Base-by-base conservation (phyloP, 208 protist species). In the Angomonas ambiguus region DNA sequence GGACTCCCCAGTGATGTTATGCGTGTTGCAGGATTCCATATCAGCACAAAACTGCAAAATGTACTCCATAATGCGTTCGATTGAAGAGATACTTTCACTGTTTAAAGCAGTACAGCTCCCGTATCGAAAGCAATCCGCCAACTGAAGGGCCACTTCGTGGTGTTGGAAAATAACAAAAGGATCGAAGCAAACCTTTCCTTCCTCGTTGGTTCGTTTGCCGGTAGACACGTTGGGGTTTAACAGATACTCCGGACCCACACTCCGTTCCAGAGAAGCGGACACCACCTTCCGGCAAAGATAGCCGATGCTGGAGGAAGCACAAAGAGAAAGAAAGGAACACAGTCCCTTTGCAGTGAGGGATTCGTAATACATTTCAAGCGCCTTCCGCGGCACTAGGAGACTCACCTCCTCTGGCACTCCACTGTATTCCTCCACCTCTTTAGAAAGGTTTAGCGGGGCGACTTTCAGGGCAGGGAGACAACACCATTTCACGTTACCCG, bases 121-220 rank as follows among this genome's bases (percentile, higher is more conserved):
- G 62, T 78, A 88, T 1, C 79, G 79, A n/a, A 88, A 68, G 24
- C 81, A 27, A 73, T 88, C 82, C 13, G 71, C 67, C 35, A 83
- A n/a, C 53, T 83, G 82, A n/a, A 67, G 65, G 2, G 79, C 56
- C 38, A 74, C 6, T 20, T 70, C 33, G 2, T 59, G 32, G 56
- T 13, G 27, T 28, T 76, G 24, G 22, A 72, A 63, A 10, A 74
- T 61, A 25, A 33, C 16, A 30, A 68, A 61, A 11, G 76, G 75
- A 57, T 82, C 57, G 18, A 76, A 76, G 10, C 38, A 49, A n/a
- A 63, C 25, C 1, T 1, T 48, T 13, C 49, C 25, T 20, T 24
- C 16, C 2, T 11, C 18, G 28, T 20, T 42, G 22, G 48, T 1
- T 34, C n/a, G 24, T 35, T 62, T 69, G 27, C n/a, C 45, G 2